phyloP scores from a whole-genome alignment of 2,329 filamentous ascomycete species.

The Ophiocordyceps unilateralis region DNA sequence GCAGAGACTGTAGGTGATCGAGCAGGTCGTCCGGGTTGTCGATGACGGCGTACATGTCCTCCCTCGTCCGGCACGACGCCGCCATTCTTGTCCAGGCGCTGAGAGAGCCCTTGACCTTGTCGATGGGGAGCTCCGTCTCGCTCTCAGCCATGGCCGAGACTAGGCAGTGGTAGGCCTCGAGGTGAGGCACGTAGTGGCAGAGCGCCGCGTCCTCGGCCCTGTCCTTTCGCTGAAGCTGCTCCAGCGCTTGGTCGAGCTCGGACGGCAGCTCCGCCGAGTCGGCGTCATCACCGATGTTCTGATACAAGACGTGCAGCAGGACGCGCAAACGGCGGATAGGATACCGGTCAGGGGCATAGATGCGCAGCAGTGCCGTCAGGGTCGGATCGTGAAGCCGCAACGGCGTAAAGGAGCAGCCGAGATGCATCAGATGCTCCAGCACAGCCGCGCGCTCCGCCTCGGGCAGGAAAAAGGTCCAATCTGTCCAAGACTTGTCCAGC shows the following conservation, averaged over 20 bases:
- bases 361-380: conserved; percentile 28
- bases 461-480: conserved; percentile 36
- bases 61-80: conserved; percentile 18
- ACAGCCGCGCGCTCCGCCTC: conserved; percentile 37
- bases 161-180: conserved; percentile 27
- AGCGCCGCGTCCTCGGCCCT: conserved; percentile 28
- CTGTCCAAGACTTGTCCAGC: conserved; percentile 35
- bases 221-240: conserved; percentile 17
- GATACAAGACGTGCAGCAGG: conserved; percentile 28
- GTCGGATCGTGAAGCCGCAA: conserved; percentile 26
- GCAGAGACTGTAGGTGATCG: conserved; percentile 30
- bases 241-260: conserved; percentile 20
- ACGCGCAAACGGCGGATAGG: conserved; percentile 36
- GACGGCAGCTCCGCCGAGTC: conserved; percentile 20
- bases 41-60: conserved; percentile 24
- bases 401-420: conserved; percentile 18
- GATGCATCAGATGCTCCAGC: conserved; percentile 41
- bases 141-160: conserved; percentile 23
- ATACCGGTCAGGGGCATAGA: conserved; percentile 30
- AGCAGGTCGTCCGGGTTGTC: conserved; percentile 33
- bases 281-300: conserved; percentile 27
- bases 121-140: conserved; percentile 12
- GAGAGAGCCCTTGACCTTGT: conserved; percentile 20
- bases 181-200: conserved; percentile 27
- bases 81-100: conserved; percentile 26